Evolutionary conservation across 129 eudicot species (phyloP).

Genomic region (Lactuca saligna): DNA sequence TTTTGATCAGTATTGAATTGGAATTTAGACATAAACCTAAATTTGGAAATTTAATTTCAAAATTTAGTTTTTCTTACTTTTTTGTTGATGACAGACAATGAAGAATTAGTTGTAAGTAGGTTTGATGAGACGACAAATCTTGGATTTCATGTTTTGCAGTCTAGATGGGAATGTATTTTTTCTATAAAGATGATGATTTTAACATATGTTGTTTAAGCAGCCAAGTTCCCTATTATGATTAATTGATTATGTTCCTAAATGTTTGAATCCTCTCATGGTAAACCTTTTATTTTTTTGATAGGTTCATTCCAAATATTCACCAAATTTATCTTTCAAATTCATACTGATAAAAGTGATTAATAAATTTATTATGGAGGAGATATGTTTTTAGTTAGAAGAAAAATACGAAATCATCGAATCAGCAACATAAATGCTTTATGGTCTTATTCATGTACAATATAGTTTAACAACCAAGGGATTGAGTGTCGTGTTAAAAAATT

Average conservation of each 20-base stretch:
- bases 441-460: too few species aligned
- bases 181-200: conserved; percentile 87
- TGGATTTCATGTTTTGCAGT: conserved; percentile 94
- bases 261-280: conserved; percentile 86
- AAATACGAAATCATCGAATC: too few species aligned
- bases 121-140: conserved; percentile 84
- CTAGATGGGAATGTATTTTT: conserved; percentile 84
- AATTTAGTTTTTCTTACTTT: too few species aligned
- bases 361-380: too few species aligned
- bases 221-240: conserved; percentile 85
- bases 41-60: too few species aligned
- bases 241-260: conserved; percentile 89
- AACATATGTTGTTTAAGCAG: conserved; percentile 82
- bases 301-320: background rate
- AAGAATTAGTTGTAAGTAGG: conserved; percentile 81
- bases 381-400: too few species aligned
- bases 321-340: background rate
- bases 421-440: too few species aligned
- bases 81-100: conserved; percentile 57
- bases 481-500: too few species aligned
- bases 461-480: too few species aligned
- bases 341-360: too few species aligned
- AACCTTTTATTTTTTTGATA: conserved; percentile 11
- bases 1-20: too few species aligned
- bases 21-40: too few species aligned